Evolutionary conservation across 345 rosid genomes (phyloP).

Genomic region (Dipteronia sinensis): DNA sequence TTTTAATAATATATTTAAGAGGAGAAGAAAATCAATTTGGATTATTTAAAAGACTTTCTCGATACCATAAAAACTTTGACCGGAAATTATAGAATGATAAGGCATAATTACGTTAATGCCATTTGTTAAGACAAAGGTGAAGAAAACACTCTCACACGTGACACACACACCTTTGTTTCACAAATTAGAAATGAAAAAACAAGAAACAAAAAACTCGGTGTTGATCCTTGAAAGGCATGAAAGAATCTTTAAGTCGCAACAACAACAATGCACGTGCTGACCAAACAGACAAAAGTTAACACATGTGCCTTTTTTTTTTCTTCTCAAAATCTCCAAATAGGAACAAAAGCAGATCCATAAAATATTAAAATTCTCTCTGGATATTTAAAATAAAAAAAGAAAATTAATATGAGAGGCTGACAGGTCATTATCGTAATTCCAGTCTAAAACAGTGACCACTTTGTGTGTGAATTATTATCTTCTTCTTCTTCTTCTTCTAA

Average conservation of each 20-base stretch:
- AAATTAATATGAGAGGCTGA: neutral
- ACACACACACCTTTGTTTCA: no score
- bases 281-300: no score
- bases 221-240: no score
- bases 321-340: neutral
- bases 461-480: neutral
- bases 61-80: no score
- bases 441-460: neutral
- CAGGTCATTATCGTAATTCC: slow-evolving; percentile 15
- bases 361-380: neutral
- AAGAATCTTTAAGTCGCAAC: no score
- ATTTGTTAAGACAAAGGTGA: no score
- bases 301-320: neutral
- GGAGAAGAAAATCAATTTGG: no score
- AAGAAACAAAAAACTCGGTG: no score
- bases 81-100: no score
- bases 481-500: no score
- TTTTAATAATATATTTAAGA: no score
- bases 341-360: neutral
- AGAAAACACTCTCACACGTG: neutral
- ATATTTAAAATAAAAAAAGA: neutral
- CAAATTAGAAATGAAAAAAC: neutral
- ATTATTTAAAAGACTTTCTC: no score
- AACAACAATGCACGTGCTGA: neutral
- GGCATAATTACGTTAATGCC: neutral